phyloP scores from a whole-genome alignment of 352 stramenopile species.

The Phytophthora ohioensis region DNA sequence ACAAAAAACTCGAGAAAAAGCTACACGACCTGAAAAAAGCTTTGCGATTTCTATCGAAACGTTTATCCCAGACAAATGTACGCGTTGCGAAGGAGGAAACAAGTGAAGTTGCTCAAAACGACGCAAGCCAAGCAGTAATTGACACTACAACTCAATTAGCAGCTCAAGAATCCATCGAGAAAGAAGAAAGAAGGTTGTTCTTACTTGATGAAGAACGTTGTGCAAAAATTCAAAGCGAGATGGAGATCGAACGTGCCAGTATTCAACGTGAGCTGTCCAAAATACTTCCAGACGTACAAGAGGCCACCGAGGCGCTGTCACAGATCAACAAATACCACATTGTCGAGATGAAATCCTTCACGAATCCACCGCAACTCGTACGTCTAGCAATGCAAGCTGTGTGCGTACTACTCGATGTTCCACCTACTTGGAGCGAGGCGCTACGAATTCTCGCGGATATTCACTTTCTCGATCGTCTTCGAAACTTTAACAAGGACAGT shows the following conservation, averaged over 20 bases:
- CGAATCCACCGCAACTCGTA: constrained; percentile 72
- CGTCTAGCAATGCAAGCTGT: constrained; percentile 83
- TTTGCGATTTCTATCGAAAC: constrained; percentile 39
- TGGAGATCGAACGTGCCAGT: constrained; percentile 59
- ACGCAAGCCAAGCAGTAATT: constrained; percentile 43
- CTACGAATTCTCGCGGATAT: constrained; percentile 76
- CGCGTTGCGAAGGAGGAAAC: constrained; percentile 51
- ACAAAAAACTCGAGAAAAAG: constrained; percentile 38
- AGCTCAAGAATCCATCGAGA: constrained; percentile 49
- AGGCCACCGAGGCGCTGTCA: constrained; percentile 65
- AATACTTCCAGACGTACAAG: constrained; percentile 63
- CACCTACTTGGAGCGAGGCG: constrained; percentile 74
- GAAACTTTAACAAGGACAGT: constrained; percentile 65
- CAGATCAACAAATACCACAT: constrained; percentile 87
- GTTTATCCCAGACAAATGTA: constrained; percentile 35
- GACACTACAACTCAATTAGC: constrained; percentile 38
- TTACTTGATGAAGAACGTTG: constrained; percentile 68
- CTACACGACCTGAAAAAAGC: constrained; percentile 19
- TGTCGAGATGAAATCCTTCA: constrained; percentile 84
- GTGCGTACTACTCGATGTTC: constrained; percentile 64
- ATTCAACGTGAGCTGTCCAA: constrained; percentile 71
- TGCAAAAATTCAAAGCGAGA: constrained; percentile 57
- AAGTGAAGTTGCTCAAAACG: constrained; percentile 41
- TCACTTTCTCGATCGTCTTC: constrained; percentile 68
- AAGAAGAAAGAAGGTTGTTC: constrained; percentile 55